Conservation (phyloP, 345 rosid genomes). For the Firmiana major region DNA sequence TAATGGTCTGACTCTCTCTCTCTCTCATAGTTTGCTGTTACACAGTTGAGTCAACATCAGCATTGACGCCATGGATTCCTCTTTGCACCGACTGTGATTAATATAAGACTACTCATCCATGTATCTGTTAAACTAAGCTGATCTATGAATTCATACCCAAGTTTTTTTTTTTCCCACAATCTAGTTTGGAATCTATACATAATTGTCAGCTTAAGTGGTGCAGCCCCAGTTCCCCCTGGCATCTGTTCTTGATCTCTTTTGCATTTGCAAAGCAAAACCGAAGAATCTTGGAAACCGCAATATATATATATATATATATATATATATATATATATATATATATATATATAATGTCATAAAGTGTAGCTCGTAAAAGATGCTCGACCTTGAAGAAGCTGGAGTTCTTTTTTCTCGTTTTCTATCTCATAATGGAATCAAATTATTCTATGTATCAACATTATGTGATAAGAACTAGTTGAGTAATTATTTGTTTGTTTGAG, state of each 20-base stretch:
- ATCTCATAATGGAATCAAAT: not conserved
- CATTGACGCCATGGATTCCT: conserved; percentile 28
- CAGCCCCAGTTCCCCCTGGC: not conserved
- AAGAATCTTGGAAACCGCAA: not conserved
- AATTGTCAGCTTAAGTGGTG: not conserved
- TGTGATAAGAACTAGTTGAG: not conserved
- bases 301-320: not conserved
- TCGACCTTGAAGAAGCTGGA: not conserved
- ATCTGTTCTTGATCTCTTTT: not conserved
- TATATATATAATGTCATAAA: not conserved
- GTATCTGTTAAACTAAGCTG: not conserved
- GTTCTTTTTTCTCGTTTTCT: not conserved
- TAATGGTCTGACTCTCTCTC: conserved; percentile 29
- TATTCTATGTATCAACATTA: not conserved
- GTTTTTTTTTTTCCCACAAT: not conserved
- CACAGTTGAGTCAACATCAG: conserved; percentile 41
- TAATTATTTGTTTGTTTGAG: not conserved
- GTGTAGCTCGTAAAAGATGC: not conserved
- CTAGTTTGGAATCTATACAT: not conserved
- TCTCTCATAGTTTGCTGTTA: conserved; percentile 7
- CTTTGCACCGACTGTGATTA: not conserved
- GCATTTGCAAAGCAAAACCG: not conserved
- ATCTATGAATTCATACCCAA: not conserved
- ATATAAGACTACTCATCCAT: conserved; percentile 8
- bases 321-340: not conserved